Evolutionary conservation across 129 eudicot species (phyloP), one percentile per base, ranked within the genome.

Genomic region (Pulicaria dysenterica): DNA sequence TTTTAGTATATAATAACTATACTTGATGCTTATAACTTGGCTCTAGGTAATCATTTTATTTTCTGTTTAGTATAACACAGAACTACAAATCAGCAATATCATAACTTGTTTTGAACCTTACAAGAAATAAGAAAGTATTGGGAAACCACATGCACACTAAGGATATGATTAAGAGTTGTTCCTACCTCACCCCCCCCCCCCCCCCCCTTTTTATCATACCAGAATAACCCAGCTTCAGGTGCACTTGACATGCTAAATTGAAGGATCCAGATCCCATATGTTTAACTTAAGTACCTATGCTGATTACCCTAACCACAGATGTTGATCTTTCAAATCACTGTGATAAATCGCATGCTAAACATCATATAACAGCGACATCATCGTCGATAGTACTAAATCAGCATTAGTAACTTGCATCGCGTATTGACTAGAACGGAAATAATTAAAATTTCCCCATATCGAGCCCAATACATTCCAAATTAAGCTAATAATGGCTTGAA

Each of bases 221-320:
- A 24, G 31, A 24, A 24, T 24, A 24, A 24, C 31, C 4, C 4
- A 69, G 19, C 74, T 70, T 43, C 75, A 55, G 31, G 55, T 41
- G 44, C 51, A 8, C 44, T 42, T 71, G 34, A 65, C 9, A 65
- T 34, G 38, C 63, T 77, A 67, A 40, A 70, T 37, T 68, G 46
- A 77, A 68, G 12, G 54, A 58, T 68, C 64, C 56, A 77, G 81
- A 77, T 77, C 80, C 19, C 57, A 13, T 51, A 31, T 10, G 55
- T 41, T 44, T 9, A 73, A 46, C 58, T 49, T 7, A 50, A 49
- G 36, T 49, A 13, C 69, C 58, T 73, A 73, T n/a, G 39, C 60
- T 60, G 60, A 49, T 63, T 12, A 49, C 61, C 62, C 71, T 62
- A 73, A 62, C 34, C 44, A 58, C 17, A 46, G 36, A 58, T 38